phyloP scores from a whole-genome alignment of 2,329 filamentous ascomycete genomes.

The Ophioceras dolichostomum region DNA sequence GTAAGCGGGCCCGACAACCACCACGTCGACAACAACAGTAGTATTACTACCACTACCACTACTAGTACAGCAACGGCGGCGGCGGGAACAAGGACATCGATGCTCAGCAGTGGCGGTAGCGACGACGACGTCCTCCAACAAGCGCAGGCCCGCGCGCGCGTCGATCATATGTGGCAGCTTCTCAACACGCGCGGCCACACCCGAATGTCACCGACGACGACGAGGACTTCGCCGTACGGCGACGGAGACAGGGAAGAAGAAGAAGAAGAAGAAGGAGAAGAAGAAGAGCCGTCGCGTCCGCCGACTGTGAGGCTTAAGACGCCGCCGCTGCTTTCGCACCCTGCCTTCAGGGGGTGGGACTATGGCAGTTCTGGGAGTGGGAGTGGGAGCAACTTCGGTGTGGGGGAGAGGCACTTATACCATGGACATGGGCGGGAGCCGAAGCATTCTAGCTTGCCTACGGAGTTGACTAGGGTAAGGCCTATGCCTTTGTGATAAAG shows the following conservation, averaged over 20 bases:
- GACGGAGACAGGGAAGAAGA: not conserved
- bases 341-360: not conserved
- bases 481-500: not conserved
- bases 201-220: not conserved
- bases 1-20: too few relatives aligned
- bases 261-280: not conserved
- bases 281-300: not conserved
- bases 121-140: too few relatives aligned
- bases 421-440: not conserved
- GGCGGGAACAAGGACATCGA: too few relatives aligned
- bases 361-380: not conserved
- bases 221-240: not conserved
- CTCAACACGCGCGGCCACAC: too few relatives aligned
- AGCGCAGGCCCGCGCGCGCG: not conserved
- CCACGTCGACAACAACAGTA: too few relatives aligned
- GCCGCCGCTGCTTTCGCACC: not conserved
- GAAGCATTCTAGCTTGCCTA: not conserved
- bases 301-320: not conserved
- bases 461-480: not conserved
- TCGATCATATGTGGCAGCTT: not conserved
- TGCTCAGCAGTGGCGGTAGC: too few relatives aligned
- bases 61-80: too few relatives aligned
- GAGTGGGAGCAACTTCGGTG: too few relatives aligned
- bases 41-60: too few relatives aligned
- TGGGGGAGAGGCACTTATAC: too few relatives aligned